Base-by-base conservation (phyloP, 2,329 filamentous ascomycete species). In the Calonectria honghensis region DNA sequence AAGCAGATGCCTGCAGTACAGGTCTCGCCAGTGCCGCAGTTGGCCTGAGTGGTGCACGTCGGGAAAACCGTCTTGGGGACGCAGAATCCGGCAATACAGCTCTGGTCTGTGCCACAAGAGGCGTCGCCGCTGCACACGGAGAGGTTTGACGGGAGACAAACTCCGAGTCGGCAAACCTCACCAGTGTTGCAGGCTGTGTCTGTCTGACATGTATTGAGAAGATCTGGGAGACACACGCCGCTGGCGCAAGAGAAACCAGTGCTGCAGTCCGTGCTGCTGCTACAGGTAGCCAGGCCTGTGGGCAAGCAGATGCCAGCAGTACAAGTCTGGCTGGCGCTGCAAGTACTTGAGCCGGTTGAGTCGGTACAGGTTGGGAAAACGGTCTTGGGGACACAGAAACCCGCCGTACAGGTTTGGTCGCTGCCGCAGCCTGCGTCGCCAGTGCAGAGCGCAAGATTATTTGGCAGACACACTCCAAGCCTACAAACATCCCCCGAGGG, bases 1-100 rank as follows among this genome's bases (percentile, higher is more conserved):
- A 72, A 41, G 61, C 70, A 72, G 3, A 73, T 35, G 27, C 72
- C 61, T 13, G 39, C 27, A 1, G 48, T 64, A 32, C 72, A 73
- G 2, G 37, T 24, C 59, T 65, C 24, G 18, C 52, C 57, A 4
- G n/a, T 39, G 3, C 6, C 16, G 18, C 70, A 72, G 18, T 67
- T n/a, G 1, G 32, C 20, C 20, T 52, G 18, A 9, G 18, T 39
- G 0, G 31, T 18, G 14, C 70, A 72, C 1, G 51, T 35, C 7
- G 70, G 63, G 37, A 72, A 59, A 18, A 32, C 31, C 0, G 41
- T 14, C 6, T 27, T 54, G 4, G 70, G 29, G 14, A 54, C 37
- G n/a, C 71, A 73, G 35, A 73, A 20, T 4, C 65, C 65, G 16
- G 70, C 70, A 1, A 31, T 50, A 16, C 70, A 73, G 11, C 45